Evolutionary conservation across 2,329 filamentous ascomycete genomes (phyloP).

Genomic region (Triangularia setosa): DNA sequence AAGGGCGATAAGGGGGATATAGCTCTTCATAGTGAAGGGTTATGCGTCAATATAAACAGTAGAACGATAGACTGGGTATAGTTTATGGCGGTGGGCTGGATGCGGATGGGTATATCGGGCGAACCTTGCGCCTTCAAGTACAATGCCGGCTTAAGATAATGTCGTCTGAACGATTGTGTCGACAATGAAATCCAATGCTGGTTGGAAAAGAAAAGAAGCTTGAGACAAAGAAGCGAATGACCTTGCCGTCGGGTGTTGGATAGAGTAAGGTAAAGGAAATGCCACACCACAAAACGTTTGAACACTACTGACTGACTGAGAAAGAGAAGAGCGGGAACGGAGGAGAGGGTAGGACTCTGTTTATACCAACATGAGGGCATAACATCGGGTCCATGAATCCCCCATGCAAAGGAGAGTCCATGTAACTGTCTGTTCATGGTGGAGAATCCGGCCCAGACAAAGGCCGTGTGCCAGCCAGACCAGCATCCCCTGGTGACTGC

Average conservation of each 20-base stretch:
- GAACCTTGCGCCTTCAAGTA: constrained; percentile 18
- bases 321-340: constrained; percentile 12
- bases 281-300: constrained; percentile 23
- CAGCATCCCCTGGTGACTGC: not conserved
- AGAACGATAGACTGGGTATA: constrained; percentile 11
- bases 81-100: constrained; percentile 4
- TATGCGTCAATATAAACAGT: constrained; percentile 14
- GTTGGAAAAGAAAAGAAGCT: constrained; percentile 24
- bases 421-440: not conserved
- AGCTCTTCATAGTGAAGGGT: constrained; percentile 48
- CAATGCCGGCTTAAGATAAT: not conserved
- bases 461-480: not conserved
- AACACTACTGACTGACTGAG: constrained; percentile 22
- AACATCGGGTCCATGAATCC: not conserved
- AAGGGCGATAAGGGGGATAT: constrained; percentile 45
- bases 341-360: constrained; percentile 11
- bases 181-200: constrained; percentile 27
- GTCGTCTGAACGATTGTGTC: constrained; percentile 24
- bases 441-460: not conserved
- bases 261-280: constrained; percentile 11
- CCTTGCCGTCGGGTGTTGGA: constrained; percentile 39
- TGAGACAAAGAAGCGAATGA: constrained; percentile 56
- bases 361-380: constrained; percentile 20
- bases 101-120: constrained; percentile 11
- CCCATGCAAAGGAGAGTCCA: not conserved